Percentiles rank a stretch among this genome's conserved stretches.
These are phyloP conservation scores for Trifolium dubium DNA, from an alignment of 306 rosid genomes.

Conservation along the genomic window DNA sequence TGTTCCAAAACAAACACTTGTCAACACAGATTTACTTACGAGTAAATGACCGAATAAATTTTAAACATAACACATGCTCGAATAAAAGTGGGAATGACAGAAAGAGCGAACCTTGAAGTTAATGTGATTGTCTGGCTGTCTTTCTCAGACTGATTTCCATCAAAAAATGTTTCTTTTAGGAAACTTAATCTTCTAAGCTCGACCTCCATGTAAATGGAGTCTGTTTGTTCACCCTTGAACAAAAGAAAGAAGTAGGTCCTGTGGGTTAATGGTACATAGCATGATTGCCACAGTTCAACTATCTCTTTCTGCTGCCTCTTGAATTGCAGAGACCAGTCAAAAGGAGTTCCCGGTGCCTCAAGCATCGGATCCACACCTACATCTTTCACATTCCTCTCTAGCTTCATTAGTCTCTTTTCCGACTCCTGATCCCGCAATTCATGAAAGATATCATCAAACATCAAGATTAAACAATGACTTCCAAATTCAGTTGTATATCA, in stretches of 20 bases:
- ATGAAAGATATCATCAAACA: slow-evolving; percentile 27
- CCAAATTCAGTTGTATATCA: not conserved
- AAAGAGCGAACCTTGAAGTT: slow-evolving; percentile 70
- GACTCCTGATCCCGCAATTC: slow-evolving; percentile 57
- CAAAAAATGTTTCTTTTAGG: slow-evolving; percentile 75
- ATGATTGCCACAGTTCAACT: slow-evolving; percentile 87
- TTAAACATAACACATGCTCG: slow-evolving; percentile 5
- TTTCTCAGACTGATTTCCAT: slow-evolving; percentile 56
- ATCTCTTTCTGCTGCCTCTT: slow-evolving; percentile 74
- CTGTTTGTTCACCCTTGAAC: slow-evolving; percentile 87
- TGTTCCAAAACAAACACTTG: not conserved
- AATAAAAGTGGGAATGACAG: slow-evolving; percentile 21
- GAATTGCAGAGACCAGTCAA: slow-evolving; percentile 84
- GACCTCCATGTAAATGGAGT: slow-evolving; percentile 95
- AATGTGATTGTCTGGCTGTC: slow-evolving; percentile 67
- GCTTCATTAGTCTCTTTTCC: slow-evolving; percentile 38
- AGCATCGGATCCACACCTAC: slow-evolving; percentile 70
- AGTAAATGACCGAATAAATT: slow-evolving; percentile 18
- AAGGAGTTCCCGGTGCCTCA: slow-evolving; percentile 55
- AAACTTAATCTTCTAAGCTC: slow-evolving; percentile 85
- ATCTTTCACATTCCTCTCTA: slow-evolving; percentile 57
- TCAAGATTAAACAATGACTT: not conserved
- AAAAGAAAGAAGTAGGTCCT: slow-evolving; percentile 97
- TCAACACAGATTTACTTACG: not conserved
- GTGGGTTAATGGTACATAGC: slow-evolving; percentile 86